These are phyloP conservation scores for Collybiopsis luxurians DNA, from an alignment of 768 basidiomycete species.

Conservation along the genomic window DNA sequence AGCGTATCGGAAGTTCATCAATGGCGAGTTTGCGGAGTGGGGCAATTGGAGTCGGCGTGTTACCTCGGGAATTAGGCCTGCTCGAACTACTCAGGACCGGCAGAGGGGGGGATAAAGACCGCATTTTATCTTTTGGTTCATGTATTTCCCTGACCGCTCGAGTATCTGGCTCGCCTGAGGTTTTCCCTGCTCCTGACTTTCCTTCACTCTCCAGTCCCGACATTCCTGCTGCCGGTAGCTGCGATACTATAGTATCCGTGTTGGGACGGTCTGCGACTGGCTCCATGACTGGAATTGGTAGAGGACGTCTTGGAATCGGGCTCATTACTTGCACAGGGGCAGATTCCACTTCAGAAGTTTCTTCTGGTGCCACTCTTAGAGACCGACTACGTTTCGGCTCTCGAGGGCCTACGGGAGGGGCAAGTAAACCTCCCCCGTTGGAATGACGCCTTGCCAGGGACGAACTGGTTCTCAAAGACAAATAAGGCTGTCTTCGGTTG, in stretches of 20 bases:
- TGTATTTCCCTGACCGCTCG: too few species aligned
- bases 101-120: too few species aligned
- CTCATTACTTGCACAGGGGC: neutral
- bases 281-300: neutral
- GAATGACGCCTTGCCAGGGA: neutral
- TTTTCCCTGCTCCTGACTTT: too few species aligned
- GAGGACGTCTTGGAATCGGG: neutral
- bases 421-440: neutral
- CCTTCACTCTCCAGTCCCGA: too few species aligned
- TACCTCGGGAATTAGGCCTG: neutral
- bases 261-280: neutral
- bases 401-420: neutral
- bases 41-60: neutral
- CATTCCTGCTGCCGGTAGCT: too few species aligned
- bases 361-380: neutral
- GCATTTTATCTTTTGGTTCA: too few species aligned
- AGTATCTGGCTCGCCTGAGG: too few species aligned
- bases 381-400: neutral
- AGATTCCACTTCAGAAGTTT: neutral
- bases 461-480: neutral
- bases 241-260: too few species aligned
- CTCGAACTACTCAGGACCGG: neutral
- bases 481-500: neutral
- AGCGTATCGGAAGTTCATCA: neutral
- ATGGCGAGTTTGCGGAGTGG: slow-evolving; percentile 4